Evolutionary conservation across 2,329 filamentous ascomycete genomes (phyloP), one percentile per base, ranked within the genome.

Genomic region (Cladosporium sp.): DNA sequence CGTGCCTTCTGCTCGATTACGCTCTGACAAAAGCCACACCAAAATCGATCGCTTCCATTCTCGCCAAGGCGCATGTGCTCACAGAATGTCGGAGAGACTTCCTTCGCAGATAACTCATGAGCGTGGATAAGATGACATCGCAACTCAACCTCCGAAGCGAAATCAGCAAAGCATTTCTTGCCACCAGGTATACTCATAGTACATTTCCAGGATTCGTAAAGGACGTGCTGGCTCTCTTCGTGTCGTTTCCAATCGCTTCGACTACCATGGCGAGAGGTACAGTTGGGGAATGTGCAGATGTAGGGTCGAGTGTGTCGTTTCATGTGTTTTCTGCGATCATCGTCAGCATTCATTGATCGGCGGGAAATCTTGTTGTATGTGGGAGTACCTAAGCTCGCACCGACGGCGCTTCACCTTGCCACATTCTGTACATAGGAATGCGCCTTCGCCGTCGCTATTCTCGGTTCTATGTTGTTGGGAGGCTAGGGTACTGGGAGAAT

Each of bases 191-290:
- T 67, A 63, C 6, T 69, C 30, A 81, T 72, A 30, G 82, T 78
- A 69, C 92, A 96, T 30, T 83, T 84, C 86, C 89, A 96, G 50
- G 81, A 80, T 67, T 92, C 87, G 5, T 83, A 72, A 60, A 88
- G 84, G 61, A 83, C 85, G 70, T 96, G 92, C 67, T 93, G 88
- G 15, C 83, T 85, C 64, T 85, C 88, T 69, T 97, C 93, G 68
- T 97, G 92, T 1, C 92, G 85, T 70, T 95, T 96, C 92, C 86
- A 97, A 73, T 97, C 92, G 60, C 91, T 92, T 70, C 96, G 96
- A 72, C 89, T 92, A n/a, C 92, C 92, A 65, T 96, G 96, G 0
- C 71, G 78, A 68, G 90, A 92, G 51, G 75, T 72, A 68, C 92
- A 96, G 30, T 76, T 74, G 8, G 78, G 73, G 63, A 86, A 89